Percentiles rank a stretch among this genome's conserved stretches.
These are phyloP conservation scores for Lepidium sativum DNA, from an alignment of 345 rosid species.

Conservation along the genomic window DNA sequence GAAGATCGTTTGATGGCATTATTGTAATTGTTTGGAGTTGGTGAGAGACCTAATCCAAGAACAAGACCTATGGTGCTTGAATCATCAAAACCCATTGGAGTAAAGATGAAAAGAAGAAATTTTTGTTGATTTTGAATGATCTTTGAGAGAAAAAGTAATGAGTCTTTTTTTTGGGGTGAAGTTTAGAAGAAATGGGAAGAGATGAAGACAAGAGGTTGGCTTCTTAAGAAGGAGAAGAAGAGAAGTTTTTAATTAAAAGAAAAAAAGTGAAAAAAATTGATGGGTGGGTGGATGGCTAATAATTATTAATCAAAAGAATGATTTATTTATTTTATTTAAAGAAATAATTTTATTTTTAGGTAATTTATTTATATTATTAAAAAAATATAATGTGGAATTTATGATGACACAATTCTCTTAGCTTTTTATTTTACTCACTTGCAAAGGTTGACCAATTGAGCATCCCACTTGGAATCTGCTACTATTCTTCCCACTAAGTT, in stretches of 20 bases:
- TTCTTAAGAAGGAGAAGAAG: conserved; percentile 37
- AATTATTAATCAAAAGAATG: conserved; percentile 57
- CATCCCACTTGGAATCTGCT: conserved; percentile 36
- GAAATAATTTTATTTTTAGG: neutral
- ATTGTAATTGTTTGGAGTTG: conserved; percentile 18
- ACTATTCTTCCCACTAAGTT: conserved; percentile 37
- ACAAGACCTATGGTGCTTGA: conserved; percentile 49
- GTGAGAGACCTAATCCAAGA: conserved; percentile 51
- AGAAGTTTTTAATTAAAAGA: neutral
- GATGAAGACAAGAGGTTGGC: conserved; percentile 24
- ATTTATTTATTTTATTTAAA: conserved; percentile 2
- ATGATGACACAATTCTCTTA: conserved; percentile 19
- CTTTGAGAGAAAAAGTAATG: neutral
- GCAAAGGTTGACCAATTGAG: conserved; percentile 80
- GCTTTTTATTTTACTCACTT: conserved; percentile 22
- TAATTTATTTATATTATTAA: neutral
- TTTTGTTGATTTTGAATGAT: neutral
- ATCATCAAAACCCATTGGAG: conserved; percentile 51
- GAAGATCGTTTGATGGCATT: conserved; percentile 15
- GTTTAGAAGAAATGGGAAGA: conserved; percentile 29
- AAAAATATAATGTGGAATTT: conserved; percentile 40
- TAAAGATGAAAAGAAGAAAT: neutral
- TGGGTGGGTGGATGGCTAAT: conserved; percentile 57
- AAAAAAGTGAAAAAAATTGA: neutral
- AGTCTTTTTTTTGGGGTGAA: neutral